Evolutionary conservation across 352 stramenopile species (phyloP), one percentile per base, ranked within the genome.

Genomic region (Globisporangium canariense): DNA sequence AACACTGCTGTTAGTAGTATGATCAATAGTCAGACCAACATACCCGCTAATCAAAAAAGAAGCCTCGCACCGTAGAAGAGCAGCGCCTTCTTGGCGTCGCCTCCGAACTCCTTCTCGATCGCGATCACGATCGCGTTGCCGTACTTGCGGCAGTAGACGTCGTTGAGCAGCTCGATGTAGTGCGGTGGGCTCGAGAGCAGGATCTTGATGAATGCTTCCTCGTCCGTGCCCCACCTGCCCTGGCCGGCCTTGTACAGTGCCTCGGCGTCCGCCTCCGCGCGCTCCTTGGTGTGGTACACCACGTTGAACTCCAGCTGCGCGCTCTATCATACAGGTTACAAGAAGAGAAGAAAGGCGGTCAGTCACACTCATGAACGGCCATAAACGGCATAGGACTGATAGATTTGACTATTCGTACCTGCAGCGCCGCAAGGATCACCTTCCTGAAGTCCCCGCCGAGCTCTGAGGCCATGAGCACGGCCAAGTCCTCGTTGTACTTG

Each of bases 181-280:
- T 91, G 64, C 28, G 77, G 71, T 30, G 80, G 80, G 47, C 81
- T 88, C 14, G 77, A 76, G 62, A 88, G 79, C 20, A 90, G 52
- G 57, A 88, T 76, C 22, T 76, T 78, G 40, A 84, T 68, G 67
- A 92, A 92, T 2, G 76, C 74, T 25, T 72, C 78, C 55, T 93
- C 84, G 32, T 91, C 84, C 28, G 84, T 93, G 34, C 82, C 82
- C 84, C 78, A 90, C 58, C 81, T 83, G 41, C 82, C 82, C 65
- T 91, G 71, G 16, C 84, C 84, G 9, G 82, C 82, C 40, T 90
- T 79, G 71, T 90, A 90, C 30, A 93, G 70, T 52, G 71, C 75
- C 50, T 86, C 71, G 36, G 82, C 82, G 52, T 91, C 73, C 14
- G 73, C 51, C 46, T 90, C 75, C 6, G 82, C 82, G 36, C 71